Percentiles rank a stretch among this genome's conserved stretches.
Evolutionary conservation across 169 alveolate genomes (phyloP).

Genomic region (Plasmodium yoelii): DNA sequence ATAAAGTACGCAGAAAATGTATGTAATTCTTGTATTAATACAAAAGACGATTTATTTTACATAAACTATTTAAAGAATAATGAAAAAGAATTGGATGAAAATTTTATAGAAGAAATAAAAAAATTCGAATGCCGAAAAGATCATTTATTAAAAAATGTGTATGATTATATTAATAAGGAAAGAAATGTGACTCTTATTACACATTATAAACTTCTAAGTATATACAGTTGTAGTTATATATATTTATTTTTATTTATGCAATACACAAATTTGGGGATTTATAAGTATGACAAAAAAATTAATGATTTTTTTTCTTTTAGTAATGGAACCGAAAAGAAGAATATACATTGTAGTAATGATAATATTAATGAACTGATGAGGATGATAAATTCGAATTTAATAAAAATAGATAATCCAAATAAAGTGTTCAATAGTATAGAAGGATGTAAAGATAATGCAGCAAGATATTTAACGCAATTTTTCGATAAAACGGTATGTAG

Average conservation of each 20-base stretch:
- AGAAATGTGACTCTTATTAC: constrained; percentile 33
- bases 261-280: constrained; percentile 31
- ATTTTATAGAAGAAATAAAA: constrained; percentile 53
- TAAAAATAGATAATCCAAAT: too few relatives aligned
- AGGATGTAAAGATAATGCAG: too few relatives aligned
- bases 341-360: background rate
- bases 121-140: constrained; percentile 63
- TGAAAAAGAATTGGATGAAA: constrained; percentile 37
- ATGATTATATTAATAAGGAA: constrained; percentile 55
- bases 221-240: constrained; percentile 41
- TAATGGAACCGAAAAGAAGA: background rate
- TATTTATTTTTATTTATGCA: constrained; percentile 58
- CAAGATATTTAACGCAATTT: too few relatives aligned
- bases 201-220: constrained; percentile 28
- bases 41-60: constrained; percentile 25
- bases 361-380: background rate
- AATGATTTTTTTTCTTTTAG: constrained; percentile 12
- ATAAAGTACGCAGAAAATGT: constrained; percentile 46
- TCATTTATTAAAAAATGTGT: constrained; percentile 40
- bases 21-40: constrained; percentile 1
- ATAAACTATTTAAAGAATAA: constrained; percentile 26
- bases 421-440: too few relatives aligned
- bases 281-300: constrained; percentile 36
- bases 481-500: too few relatives aligned
- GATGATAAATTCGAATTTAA: too few relatives aligned